Evolutionary conservation across 192 early-diverging fungal genomes (phyloP), one percentile per base, ranked within the genome.

Genomic region (Fimicolochytrium jonesii): DNA sequence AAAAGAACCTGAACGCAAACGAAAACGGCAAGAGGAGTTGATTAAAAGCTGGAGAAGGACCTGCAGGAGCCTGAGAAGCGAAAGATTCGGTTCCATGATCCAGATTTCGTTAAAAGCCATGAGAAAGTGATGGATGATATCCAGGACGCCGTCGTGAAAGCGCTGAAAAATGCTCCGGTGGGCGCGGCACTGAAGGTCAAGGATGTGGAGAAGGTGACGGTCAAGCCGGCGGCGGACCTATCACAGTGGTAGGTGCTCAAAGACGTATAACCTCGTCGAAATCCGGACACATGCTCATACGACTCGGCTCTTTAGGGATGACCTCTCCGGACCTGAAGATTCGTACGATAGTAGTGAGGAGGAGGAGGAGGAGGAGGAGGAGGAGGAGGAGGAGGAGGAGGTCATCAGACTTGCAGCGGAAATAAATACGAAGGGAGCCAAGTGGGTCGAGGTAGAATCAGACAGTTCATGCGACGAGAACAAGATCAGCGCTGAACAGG

Each of bases 71-170:
- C 85, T 5, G 77, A 72, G 46, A 35, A 64, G 0, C 84, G 82
- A 50, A 94, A 92, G 69, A 69, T 87, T 54, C 80, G 87, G 0
- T 95, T 93, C 76, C 88, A 97, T 59, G 92, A 96, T 61, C 69
- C 81, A 0, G 77, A 89, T 25, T 97, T 87, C 51, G 74, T 81
- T 36, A 66, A 85, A 45, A 77, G 66, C 45, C 71, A 73, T 42
- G 64, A 61, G 22, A 30, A 74, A 45, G 66, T 66, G n/a, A 32
- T 74, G 44, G 76, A 78, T 2, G 66, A 68, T 43, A 67, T 75
- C n/a, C 46, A 47, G 26, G 67, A 56, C 26, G 67, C 72, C 5
- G 66, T 74, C 9, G 64, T 58, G 34, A 59, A 64, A 45, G 76
- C 67, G 58, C 17, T 36, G 55, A 6, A 9, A 30, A 22, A n/a